Evolutionary conservation across 441 rosid species (phyloP), one percentile per base, ranked within the genome.

Genomic region (Viola pubescens): DNA sequence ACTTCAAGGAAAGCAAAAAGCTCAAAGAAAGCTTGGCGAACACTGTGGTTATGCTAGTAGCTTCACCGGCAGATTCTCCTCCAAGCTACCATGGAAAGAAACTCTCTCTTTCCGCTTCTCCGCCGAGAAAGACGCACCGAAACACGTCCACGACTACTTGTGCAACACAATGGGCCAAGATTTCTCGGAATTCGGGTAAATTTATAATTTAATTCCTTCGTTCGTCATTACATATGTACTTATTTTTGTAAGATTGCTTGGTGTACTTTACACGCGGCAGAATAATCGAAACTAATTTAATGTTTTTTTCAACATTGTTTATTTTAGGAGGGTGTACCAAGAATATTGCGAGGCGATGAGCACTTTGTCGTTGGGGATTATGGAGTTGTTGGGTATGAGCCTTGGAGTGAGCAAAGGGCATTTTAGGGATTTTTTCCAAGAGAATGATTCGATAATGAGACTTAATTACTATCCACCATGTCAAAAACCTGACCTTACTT

Each of bases 31-130:
- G 74, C 50, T 71, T 3, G 99, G 96, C 1, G 95, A 88, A 76
- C 81, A 75, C 67, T 82, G 89, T 62, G 99, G 99, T 42, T 94
- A 94, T 61, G 96, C 99, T 1, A 94, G 97, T 55, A 94, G 99
- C 76, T 94, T 94, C 81, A 86, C 96, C 4, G 81, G 91, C n/a
- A 85, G 99, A 59, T 94, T 94, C 73, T 77, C 85, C 62, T 75
- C 87, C 52, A 90, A 88, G 77, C 91, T 94, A 46, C 99, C 99
- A 0, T 94, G 99, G 99, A 94, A 94, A 60, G 99, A 94, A 62
- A 94, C 99, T 0, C 87, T 94, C 11, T 94, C 99, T 56, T 85
- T 94, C 61, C 65, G 79, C n/a, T 83, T 72, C 63, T 77, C 83
- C 0, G 81, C 83, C 4, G 83, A 79, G 45, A 39, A 76, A 39